Evolutionary conservation across 2,329 filamentous ascomycete species (phyloP), one percentile per base, ranked within the genome.

Genomic region (Exophiala viscosa): DNA sequence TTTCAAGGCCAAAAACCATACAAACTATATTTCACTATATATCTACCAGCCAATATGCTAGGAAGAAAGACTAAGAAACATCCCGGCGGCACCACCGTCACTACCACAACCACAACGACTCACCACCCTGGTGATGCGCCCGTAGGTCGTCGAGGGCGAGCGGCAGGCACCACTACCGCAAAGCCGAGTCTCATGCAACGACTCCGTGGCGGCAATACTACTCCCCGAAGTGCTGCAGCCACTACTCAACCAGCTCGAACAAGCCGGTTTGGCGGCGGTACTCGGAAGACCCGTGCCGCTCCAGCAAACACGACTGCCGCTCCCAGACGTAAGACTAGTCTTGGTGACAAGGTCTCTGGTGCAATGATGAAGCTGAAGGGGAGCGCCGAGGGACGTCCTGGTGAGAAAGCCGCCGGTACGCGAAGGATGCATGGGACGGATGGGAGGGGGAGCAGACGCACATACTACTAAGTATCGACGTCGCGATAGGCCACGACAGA

Each of bases 311-410:
- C 51, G 15, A 32, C 42, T n/a, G 48, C 55, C n/a, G 52, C 86
- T 66, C 86, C 88, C 48, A 80, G 82, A 67, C 82, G 87, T 64
- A 82, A 84, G 63, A 78, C 82, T 2, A 81, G 78, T 35, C 74
- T 91, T 60, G 85, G 85, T 42, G 88, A 92, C 73, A 92, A 91
- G 71, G 78, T 92, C 62, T 84, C 80, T 45, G 88, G 88, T 14
- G 87, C 87, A 0, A 74, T 92, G 68, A 76, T 88, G 73, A 88
- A 81, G 74, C 70, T 92, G 58, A 84, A 83, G 69, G 88, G 88
- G 6, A 81, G 75, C 48, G 66, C 92, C 52, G 90, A 85, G 1
- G 70, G 81, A 43, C 77, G 83, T 36, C 85, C 87, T 2, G 88
- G 84, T 18, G 72, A 86, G 60, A 91, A 91, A 83, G 86, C 85